A percentile compares a stretch with the other conserved stretches of the same genome.
Conservation (phyloP, 768 basidiomycete genomes). For the Paxillus involutus region DNA sequence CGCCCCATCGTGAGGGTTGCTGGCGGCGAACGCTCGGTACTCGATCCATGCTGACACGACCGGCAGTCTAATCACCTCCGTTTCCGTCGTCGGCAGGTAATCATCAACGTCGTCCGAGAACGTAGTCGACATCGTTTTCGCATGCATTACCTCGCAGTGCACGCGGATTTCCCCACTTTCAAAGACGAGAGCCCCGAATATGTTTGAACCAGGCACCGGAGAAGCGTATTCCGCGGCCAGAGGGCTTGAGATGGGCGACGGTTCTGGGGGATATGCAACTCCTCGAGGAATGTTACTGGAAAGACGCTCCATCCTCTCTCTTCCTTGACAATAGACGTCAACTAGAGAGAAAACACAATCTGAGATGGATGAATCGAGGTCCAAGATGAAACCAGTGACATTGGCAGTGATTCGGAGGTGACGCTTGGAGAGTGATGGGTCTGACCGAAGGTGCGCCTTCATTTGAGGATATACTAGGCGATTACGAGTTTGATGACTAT, state of each 20-base stretch:
- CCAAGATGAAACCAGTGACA: slow-evolving; percentile 83
- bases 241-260: slow-evolving; percentile 3
- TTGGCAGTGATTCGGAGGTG: slow-evolving; percentile 63
- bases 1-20: slow-evolving; percentile 35
- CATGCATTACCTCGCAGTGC: slow-evolving; percentile 50
- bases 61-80: slow-evolving; percentile 72
- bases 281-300: slow-evolving; percentile 53
- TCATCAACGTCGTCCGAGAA: slow-evolving; percentile 50
- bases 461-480: slow-evolving; percentile 79
- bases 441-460: slow-evolving; percentile 68
- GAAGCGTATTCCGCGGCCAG: slow-evolving; percentile 12
- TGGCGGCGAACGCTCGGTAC: slow-evolving; percentile 61
- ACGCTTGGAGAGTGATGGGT: slow-evolving; percentile 45
- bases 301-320: slow-evolving; percentile 70
- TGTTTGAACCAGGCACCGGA: slow-evolving; percentile 51
- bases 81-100: slow-evolving; percentile 44
- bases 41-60: slow-evolving; percentile 81
- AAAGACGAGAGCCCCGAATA: slow-evolving; percentile 72
- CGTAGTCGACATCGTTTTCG: slow-evolving; percentile 35
- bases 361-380: slow-evolving; percentile 79
- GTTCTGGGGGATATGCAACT: slow-evolving; percentile 4
- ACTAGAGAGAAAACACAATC: slow-evolving; percentile 78
- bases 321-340: slow-evolving; percentile 82
- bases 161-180: slow-evolving; percentile 82
- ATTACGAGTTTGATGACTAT: slow-evolving; percentile 67